These are phyloP conservation scores for Gastrolobium villosum DNA, from an alignment of 306 rosid genomes.

Conservation along the genomic window DNA sequence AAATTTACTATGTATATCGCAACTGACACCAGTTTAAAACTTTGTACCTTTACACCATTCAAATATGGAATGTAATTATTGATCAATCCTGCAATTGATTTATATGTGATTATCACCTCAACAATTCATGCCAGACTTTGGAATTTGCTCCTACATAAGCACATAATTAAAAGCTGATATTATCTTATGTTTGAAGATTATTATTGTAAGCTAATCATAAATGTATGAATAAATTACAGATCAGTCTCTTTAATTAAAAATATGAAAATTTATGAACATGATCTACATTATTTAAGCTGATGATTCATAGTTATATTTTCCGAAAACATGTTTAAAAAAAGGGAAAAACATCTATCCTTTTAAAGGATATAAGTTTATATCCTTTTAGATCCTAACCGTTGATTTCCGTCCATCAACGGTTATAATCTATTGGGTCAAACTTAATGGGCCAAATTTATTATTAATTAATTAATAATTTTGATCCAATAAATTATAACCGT, in stretches of 20 bases:
- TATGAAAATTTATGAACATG: slow-evolving; percentile 23
- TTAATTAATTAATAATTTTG: too few relatives aligned
- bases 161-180: slow-evolving; percentile 35
- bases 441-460: too few relatives aligned
- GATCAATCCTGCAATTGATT: slow-evolving; percentile 10
- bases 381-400: too few relatives aligned
- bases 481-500: too few relatives aligned
- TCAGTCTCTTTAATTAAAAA: slow-evolving; percentile 10
- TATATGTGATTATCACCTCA: slow-evolving; percentile 27
- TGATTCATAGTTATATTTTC: slow-evolving; percentile 7
- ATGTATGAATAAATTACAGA: slow-evolving; percentile 41
- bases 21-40: slow-evolving; percentile 5
- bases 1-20: slow-evolving; percentile 17
- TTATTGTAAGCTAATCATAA: slow-evolving; percentile 8
- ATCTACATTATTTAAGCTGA: slow-evolving; percentile 19
- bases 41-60: slow-evolving; percentile 25
- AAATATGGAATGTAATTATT: slow-evolving; percentile 43
- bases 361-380: too few relatives aligned
- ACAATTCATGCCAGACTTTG: slow-evolving; percentile 31
- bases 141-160: slow-evolving; percentile 16
- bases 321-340: too few relatives aligned
- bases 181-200: slow-evolving; percentile 34
- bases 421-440: too few relatives aligned
- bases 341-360: too few relatives aligned
- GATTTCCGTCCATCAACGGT: too few relatives aligned